phyloP scores from a whole-genome alignment of 164 flowering plant species.

The Cinnamomum chago region DNA sequence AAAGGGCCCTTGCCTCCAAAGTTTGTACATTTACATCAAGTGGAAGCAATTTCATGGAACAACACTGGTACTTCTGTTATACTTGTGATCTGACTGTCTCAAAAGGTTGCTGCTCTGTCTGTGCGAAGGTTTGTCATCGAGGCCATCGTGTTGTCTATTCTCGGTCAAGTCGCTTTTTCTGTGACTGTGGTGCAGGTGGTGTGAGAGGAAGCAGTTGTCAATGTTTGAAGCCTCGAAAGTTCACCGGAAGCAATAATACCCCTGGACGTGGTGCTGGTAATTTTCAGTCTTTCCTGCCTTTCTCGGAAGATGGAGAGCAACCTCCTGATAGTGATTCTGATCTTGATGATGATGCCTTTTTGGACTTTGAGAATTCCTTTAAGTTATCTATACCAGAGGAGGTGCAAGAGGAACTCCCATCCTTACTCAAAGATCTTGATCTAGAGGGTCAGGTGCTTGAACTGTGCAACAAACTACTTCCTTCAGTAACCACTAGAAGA shows the following conservation, averaged over 20 bases:
- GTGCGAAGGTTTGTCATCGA: conserved; percentile 99
- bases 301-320: conserved; percentile 75
- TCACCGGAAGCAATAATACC: conserved; percentile 41
- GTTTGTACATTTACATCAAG: conserved; percentile 98
- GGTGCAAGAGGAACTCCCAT: conserved; percentile 51
- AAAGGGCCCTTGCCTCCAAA: conserved; percentile 87
- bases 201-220: conserved; percentile 94
- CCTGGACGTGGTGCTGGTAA: conserved; percentile 44
- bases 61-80: conserved; percentile 99
- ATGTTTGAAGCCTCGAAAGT: conserved; percentile 94
- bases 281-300: conserved; percentile 61
- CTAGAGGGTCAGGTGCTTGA: conserved; percentile 64
- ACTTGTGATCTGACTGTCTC: conserved; percentile 97
- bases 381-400: conserved; percentile 66
- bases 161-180: conserved; percentile 94
- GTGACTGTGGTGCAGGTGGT: conserved; percentile 99
- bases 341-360: conserved; percentile 63
- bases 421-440: conserved; percentile 64
- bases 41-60: conserved; percentile 99
- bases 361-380: conserved; percentile 53
- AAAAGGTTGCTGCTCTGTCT: conserved; percentile 97
- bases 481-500: conserved; percentile 55
- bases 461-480: conserved; percentile 63
- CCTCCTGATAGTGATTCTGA: conserved; percentile 89
- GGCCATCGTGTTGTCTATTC: conserved; percentile 99